Conservation (phyloP, 306 rosid species). For the Macrotyloma uniflorum region DNA sequence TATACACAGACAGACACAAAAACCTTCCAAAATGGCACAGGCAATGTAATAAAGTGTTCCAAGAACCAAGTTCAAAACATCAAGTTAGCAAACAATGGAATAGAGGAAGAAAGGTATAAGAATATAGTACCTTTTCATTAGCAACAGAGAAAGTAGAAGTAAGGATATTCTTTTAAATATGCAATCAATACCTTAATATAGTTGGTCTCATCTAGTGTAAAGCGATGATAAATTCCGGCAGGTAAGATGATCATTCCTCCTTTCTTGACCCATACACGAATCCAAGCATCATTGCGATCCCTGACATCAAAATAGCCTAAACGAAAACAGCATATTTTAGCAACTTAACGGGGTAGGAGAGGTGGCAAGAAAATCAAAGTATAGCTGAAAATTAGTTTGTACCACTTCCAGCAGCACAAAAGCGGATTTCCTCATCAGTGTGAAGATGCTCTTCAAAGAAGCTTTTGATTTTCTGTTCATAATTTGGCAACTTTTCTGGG, state of each 20-base stretch:
- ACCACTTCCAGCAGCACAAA: conserved; percentile 92
- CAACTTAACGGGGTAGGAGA: neutral
- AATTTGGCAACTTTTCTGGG: conserved; percentile 94
- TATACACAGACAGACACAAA: neutral
- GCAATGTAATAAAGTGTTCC: neutral
- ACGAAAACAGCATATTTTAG: conserved; percentile 43
- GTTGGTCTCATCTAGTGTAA: conserved; percentile 86
- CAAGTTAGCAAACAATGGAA: neutral
- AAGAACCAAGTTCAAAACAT: conserved; percentile 14
- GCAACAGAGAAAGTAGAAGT: neutral
- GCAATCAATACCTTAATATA: conserved; percentile 82
- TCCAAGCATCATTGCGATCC: conserved; percentile 84
- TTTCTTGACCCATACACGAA: conserved; percentile 90
- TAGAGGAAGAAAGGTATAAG: neutral
- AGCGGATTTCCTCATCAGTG: conserved; percentile 98
- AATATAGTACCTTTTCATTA: neutral
- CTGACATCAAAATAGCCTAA: conserved; percentile 97
- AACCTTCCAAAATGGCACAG: neutral
- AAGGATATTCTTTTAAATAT: neutral
- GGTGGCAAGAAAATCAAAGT: conserved; percentile 9
- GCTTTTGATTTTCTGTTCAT: conserved; percentile 87
- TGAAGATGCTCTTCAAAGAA: conserved; percentile 96
- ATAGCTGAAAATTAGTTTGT: conserved; percentile 24
- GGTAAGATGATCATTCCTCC: conserved; percentile 97
- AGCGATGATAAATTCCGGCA: conserved; percentile 97